Percentiles rank a stretch among this genome's conserved stretches.
phyloP scores from a whole-genome alignment of 345 rosid genomes.

The Gossypium ekmanianum region DNA sequence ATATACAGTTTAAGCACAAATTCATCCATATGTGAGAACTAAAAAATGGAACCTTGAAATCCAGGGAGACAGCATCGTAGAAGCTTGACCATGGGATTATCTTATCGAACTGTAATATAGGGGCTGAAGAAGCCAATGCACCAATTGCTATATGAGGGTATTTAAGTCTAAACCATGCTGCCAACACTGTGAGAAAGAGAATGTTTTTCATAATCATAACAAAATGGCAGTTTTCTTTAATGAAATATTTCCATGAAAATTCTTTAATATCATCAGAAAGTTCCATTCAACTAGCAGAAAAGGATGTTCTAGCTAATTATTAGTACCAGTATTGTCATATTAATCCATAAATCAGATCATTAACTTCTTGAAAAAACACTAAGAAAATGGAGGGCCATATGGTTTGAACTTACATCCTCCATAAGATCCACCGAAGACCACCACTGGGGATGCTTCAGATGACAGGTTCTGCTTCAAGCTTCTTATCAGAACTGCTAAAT shows the following conservation, averaged over 20 bases:
- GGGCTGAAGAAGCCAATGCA: slow-evolving; percentile 82
- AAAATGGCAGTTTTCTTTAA: not conserved
- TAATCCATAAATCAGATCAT: not conserved
- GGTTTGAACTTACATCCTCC: slow-evolving; percentile 66
- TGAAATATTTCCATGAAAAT: not conserved
- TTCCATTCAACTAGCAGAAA: not conserved
- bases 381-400: not conserved
- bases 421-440: slow-evolving; percentile 86
- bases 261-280: not conserved
- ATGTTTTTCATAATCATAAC: not conserved
- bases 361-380: not conserved
- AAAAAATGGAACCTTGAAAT: slow-evolving; percentile 56
- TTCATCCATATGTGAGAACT: not conserved
- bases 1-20: not conserved
- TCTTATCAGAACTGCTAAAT: slow-evolving; percentile 60
- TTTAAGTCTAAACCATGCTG: slow-evolving; percentile 83
- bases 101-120: slow-evolving; percentile 65
- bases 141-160: slow-evolving; percentile 79
- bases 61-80: slow-evolving; percentile 67
- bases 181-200: slow-evolving; percentile 57
- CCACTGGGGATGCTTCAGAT: slow-evolving; percentile 70
- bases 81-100: slow-evolving; percentile 69
- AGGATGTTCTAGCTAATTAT: not conserved
- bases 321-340: not conserved
- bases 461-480: slow-evolving; percentile 71